These are phyloP conservation scores for Beauveria sp. DNA, from an alignment of 2,329 filamentous ascomycete species.

Conservation along the genomic window DNA sequence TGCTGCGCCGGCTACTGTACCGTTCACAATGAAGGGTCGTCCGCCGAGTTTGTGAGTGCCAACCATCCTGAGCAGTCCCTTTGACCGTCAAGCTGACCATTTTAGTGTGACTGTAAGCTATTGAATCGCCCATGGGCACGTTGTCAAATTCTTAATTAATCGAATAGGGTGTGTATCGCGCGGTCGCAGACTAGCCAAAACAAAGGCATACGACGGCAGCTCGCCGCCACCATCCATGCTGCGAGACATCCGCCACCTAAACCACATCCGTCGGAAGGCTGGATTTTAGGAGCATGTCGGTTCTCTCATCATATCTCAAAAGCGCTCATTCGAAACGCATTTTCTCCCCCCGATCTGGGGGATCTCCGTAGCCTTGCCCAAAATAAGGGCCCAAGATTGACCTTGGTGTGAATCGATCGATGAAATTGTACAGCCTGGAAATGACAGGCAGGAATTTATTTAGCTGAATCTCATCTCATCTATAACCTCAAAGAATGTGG, in stretches of 20 bases:
- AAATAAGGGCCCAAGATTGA: neutral
- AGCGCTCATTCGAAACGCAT: neutral
- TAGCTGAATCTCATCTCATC: slow-evolving; percentile 8
- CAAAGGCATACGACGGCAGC: slow-evolving; percentile 1
- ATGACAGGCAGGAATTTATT: slow-evolving; percentile 2
- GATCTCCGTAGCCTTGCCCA: neutral
- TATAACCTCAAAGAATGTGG: neutral
- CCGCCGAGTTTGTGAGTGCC: slow-evolving; percentile 47
- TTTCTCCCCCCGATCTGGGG: neutral
- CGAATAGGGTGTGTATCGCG: slow-evolving; percentile 29
- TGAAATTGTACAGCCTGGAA: neutral
- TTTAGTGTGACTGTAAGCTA: slow-evolving; percentile 16
- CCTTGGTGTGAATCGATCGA: neutral
- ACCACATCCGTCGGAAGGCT: slow-evolving; percentile 8
- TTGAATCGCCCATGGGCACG: neutral
- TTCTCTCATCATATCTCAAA: neutral
- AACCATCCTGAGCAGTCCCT: neutral
- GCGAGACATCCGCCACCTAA: slow-evolving; percentile 6
- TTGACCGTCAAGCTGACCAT: slow-evolving; percentile 20
- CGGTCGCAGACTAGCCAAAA: slow-evolving; percentile 19
- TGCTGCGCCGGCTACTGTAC: slow-evolving; percentile 79
- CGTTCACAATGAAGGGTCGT: slow-evolving; percentile 75
- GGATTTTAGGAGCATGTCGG: neutral
- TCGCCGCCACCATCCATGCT: neutral
- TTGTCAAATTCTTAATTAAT: neutral